Evolutionary conservation across 1,284 basidiomycete genomes (phyloP).

Genomic region (Ustilago bromivora): DNA sequence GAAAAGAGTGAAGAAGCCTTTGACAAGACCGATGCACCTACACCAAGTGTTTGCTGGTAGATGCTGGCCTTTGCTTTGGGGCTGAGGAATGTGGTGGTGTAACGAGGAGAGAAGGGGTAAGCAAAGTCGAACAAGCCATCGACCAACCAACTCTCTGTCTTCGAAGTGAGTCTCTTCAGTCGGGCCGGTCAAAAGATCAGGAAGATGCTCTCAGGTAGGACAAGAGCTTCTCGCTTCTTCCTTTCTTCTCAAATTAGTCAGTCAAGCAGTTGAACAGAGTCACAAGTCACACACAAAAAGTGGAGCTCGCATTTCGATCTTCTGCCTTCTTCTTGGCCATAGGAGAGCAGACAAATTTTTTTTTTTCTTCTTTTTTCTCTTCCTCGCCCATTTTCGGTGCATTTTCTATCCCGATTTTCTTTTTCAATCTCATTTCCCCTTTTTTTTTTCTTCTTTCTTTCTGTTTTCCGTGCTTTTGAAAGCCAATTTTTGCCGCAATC

Average conservation of each 20-base stretch:
- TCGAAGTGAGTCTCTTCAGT: neutral
- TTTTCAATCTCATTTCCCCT: neutral
- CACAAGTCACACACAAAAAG: neutral
- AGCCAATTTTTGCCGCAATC: neutral
- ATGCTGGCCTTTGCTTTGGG: constrained; percentile 4
- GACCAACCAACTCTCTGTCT: neutral
- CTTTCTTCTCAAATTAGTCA: neutral
- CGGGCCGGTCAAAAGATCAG: constrained; percentile 5
- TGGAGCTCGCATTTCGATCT: constrained; percentile 10
- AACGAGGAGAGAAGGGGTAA: too few relatives aligned
- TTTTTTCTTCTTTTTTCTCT: constrained; percentile 8
- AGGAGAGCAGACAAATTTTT: constrained; percentile 14
- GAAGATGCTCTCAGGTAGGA: neutral
- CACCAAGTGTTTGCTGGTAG: constrained; percentile 9
- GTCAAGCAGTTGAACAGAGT: neutral
- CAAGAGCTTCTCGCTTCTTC: neutral
- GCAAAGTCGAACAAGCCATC: neutral
- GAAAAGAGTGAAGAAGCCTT: constrained; percentile 2
- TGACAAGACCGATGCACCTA: constrained; percentile 17
- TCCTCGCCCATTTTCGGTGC: neutral
- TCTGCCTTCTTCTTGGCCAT: constrained; percentile 9
- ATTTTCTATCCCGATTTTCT: neutral
- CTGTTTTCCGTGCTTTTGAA: constrained; percentile 14
- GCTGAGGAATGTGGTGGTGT: constrained; percentile 5
- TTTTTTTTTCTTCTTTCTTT: neutral